Evolutionary conservation across 2,329 filamentous ascomycete genomes (phyloP).

Genomic region (Ophiostoma populinum): DNA sequence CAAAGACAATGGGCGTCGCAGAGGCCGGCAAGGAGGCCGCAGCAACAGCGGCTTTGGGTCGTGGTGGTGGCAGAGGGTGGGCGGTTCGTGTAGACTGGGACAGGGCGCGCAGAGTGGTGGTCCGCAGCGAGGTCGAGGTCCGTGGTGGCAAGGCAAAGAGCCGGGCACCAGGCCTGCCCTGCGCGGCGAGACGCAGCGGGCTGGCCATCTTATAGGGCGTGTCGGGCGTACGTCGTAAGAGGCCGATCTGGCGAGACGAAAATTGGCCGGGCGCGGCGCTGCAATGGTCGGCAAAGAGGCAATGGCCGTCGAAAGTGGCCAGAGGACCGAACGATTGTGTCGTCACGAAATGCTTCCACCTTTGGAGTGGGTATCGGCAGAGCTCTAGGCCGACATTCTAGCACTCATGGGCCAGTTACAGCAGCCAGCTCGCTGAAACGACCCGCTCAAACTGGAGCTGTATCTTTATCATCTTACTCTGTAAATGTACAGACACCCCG

Average conservation of each 20-base stretch:
- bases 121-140: background rate
- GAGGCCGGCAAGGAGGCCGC: background rate
- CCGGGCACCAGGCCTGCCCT: slow-evolving; percentile 10
- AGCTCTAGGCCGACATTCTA: no score
- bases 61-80: slow-evolving; percentile 1
- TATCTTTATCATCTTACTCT: no score
- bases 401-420: no score
- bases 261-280: no score
- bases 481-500: no score
- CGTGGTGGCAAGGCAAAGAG: background rate
- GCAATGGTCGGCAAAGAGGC: background rate
- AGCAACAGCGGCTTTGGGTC: background rate
- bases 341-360: slow-evolving; percentile 9
- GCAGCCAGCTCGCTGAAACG: no score
- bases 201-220: slow-evolving; percentile 3
- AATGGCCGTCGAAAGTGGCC: slow-evolving; percentile 6
- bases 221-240: no score
- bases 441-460: no score
- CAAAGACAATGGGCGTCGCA: background rate
- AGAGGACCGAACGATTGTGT: slow-evolving; percentile 12
- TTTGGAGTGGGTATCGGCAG: background rate
- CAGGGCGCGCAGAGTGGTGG: no score
- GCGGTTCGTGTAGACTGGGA: background rate
- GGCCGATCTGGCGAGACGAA: no score
- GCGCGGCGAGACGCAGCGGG: slow-evolving; percentile 11